Conservation (phyloP, 176 grass and related monocot species). For the Aegilops bicornis region DNA sequence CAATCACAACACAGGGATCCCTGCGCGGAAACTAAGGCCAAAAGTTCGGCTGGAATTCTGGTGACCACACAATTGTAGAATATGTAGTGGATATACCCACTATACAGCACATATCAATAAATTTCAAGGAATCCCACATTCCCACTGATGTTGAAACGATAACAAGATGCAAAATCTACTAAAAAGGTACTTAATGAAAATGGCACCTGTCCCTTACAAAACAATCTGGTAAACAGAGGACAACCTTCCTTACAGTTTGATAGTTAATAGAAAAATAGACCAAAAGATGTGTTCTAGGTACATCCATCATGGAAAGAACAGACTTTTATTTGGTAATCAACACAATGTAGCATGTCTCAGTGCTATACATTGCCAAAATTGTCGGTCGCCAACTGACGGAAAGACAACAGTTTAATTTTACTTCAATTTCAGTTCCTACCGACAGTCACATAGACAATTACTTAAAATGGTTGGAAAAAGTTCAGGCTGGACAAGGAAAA, state of each 20-base stretch:
- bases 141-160: no score
- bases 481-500: no score
- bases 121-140: background rate
- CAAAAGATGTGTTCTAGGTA: background rate
- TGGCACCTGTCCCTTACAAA: background rate
- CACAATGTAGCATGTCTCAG: conserved; percentile 15
- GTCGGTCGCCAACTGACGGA: no score
- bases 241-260: background rate
- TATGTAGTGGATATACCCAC: background rate
- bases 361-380: background rate
- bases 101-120: background rate
- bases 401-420: no score
- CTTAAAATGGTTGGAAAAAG: no score
- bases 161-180: no score
- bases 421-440: no score
- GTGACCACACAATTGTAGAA: background rate
- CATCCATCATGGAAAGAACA: background rate
- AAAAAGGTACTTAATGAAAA: background rate
- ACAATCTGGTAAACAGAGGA: background rate
- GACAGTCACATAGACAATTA: no score
- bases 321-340: background rate
- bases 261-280: background rate
- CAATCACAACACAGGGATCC: background rate
- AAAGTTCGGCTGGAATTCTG: conserved; percentile 13
- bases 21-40: background rate